Evolutionary conservation across 176 grass and related monocot genomes (phyloP), one percentile per base, ranked within the genome.

Genomic region (Puya raimondii): DNA sequence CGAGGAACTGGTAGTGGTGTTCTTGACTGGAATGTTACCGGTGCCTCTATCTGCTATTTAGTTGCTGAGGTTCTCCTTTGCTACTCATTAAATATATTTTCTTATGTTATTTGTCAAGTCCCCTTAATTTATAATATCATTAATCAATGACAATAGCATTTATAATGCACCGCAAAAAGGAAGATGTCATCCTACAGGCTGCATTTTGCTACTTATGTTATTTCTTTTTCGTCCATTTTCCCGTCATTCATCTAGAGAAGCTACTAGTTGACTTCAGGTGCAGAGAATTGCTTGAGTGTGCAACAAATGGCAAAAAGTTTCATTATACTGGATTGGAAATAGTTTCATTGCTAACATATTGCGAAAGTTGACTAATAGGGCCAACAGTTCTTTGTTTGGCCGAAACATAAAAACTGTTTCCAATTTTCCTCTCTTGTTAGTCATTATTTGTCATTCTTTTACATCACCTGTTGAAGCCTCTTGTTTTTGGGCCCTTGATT

Each of bases 21-120:
- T 67, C 70, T 79, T 27, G 64, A 79, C 71, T 84, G 82, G 82
- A 75, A 84, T 74, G 76, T 84, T 15, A 84, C 82, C 74, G 82
- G 82, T 51, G 82, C 82, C 52, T 84, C 82, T 48, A 84, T 84
- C 71, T 84, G 70, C 68, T 84, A 84, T 79, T 84, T 84, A 75
- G 76, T 65, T 33, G 27, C 71, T 57, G 82, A 84, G 82, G 82
- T 78, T 51, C 61, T 67, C 48, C 47, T 42, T 69, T 42, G 33
- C 33, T 42, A 42, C 15, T 18, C 6, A 59, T 59, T 59, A 17
- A 59, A 59, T 16, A 17, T 59, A 18, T 4, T 17, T 59, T 20
- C 54, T 17, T 59, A 12, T 17, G 15, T 59, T 59, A 9, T 58
- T 58, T 17, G 7, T 59, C 54, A 21, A 18, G 20, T 59, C 20